A percentile compares a stretch with the other conserved stretches of the same genome.
Conservation (phyloP, 768 basidiomycete genomes). For the Lentinula sp. region DNA sequence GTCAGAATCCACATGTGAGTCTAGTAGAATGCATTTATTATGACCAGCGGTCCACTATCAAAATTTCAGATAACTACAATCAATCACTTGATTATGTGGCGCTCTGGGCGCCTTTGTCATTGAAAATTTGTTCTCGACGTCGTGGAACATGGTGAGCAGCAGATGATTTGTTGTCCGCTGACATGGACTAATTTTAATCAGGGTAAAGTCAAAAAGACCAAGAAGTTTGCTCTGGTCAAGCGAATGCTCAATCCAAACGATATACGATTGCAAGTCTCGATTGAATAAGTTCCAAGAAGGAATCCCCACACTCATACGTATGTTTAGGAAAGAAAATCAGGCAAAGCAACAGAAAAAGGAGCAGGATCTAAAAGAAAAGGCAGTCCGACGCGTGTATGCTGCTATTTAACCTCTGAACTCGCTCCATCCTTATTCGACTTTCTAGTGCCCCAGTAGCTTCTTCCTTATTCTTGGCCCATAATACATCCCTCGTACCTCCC, state of each 20-base stretch:
- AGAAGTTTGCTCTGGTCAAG: conserved; percentile 93
- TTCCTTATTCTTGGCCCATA: conserved; percentile 91
- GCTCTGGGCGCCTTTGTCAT: neutral
- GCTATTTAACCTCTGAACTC: neutral
- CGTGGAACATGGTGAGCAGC: neutral
- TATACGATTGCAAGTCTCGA: conserved; percentile 68
- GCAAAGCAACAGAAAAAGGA: conserved; percentile 84
- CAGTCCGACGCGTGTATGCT: conserved; percentile 71
- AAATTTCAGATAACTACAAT: no score
- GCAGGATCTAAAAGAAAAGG: conserved; percentile 73
- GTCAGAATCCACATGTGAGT: no score
- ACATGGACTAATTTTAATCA: conserved; percentile 19
- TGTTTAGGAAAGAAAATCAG: conserved; percentile 83
- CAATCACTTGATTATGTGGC: neutral
- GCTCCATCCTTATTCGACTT: conserved; percentile 2
- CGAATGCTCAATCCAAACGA: conserved; percentile 92
- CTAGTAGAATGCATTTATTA: neutral
- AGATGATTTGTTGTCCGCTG: no score
- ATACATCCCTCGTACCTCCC: conserved; percentile 92
- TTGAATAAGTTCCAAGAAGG: neutral
- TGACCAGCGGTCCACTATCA: neutral
- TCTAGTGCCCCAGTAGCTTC: conserved; percentile 80
- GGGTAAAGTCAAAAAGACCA: conserved; percentile 90
- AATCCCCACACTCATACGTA: conserved; percentile 4
- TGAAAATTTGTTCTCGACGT: neutral